Evolutionary conservation across 1,284 basidiomycete species (phyloP).

Genomic region (Trichosporon sp.): DNA sequence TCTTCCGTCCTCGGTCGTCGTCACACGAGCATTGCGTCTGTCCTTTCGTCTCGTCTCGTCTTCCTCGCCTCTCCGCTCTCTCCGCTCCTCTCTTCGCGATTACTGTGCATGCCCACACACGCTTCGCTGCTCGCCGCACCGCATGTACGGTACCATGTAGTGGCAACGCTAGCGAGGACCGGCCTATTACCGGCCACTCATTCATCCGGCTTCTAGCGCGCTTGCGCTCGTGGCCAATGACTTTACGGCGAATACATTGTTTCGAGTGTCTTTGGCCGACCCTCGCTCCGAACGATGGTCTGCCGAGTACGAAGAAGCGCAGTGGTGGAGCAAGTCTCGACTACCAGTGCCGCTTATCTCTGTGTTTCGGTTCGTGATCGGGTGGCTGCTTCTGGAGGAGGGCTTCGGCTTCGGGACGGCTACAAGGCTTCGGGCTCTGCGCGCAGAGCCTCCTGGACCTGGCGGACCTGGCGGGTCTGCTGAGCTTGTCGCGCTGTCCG

Average conservation of each 20-base stretch:
- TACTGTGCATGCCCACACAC: neutral
- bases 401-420: conserved; percentile 13
- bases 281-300: neutral
- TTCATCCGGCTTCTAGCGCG: neutral
- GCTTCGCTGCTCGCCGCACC: neutral
- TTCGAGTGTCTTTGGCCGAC: conserved; percentile 2
- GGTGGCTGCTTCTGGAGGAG: neutral
- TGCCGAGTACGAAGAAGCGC: neutral
- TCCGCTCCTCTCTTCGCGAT: neutral
- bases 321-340: neutral
- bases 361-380: neutral
- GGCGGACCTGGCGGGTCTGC: too few relatives aligned
- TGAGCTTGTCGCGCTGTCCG: neutral
- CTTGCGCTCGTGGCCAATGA: neutral
- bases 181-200: conserved; percentile 14
- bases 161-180: conserved; percentile 8
- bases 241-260: neutral
- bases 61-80: neutral
- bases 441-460: neutral
- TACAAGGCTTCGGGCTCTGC: neutral
- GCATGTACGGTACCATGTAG: neutral
- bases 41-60: neutral
- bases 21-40: conserved; percentile 5
- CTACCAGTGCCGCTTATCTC: neutral
- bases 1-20: neutral